These are phyloP conservation scores for Plasmodium knowlesi DNA, from an alignment of 169 alveolate species.

Conservation along the genomic window DNA sequence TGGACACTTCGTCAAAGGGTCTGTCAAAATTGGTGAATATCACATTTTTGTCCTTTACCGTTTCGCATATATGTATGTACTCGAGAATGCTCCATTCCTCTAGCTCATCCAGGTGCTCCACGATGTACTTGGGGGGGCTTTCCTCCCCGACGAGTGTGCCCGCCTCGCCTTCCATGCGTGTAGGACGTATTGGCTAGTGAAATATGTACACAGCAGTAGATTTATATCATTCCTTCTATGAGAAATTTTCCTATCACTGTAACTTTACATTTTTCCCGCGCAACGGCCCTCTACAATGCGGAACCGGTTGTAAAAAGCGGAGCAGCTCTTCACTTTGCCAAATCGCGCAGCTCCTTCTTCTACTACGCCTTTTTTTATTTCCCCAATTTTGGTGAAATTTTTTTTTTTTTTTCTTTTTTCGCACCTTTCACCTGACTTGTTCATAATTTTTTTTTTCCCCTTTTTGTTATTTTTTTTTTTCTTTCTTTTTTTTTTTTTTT, in stretches of 20 bases:
- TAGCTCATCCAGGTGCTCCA: constrained; percentile 60
- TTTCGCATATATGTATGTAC: constrained; percentile 77
- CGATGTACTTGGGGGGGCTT: constrained; percentile 10
- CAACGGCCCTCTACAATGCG: background rate
- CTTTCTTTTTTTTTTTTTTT: too few species aligned
- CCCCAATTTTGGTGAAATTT: background rate
- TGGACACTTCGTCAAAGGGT: constrained; percentile 43
- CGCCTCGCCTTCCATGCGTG: background rate
- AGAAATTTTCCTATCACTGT: background rate
- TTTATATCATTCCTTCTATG: too few species aligned
- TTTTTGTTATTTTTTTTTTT: background rate
- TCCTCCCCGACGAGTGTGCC: background rate
- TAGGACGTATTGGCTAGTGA: background rate
- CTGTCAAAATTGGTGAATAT: constrained; percentile 68
- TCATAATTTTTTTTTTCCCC: constrained; percentile 6
- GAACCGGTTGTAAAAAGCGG: background rate
- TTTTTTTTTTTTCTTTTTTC: constrained; percentile 4
- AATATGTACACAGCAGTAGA: background rate
- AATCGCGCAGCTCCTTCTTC: background rate
- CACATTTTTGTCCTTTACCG: constrained; percentile 46
- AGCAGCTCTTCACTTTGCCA: background rate
- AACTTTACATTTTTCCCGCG: background rate
- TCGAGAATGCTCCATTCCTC: constrained; percentile 78
- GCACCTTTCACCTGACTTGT: constrained; percentile 2
- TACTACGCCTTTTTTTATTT: background rate